These are phyloP conservation scores for Plantago rigida DNA, from an alignment of 305 asterid genomes.

Conservation along the genomic window DNA sequence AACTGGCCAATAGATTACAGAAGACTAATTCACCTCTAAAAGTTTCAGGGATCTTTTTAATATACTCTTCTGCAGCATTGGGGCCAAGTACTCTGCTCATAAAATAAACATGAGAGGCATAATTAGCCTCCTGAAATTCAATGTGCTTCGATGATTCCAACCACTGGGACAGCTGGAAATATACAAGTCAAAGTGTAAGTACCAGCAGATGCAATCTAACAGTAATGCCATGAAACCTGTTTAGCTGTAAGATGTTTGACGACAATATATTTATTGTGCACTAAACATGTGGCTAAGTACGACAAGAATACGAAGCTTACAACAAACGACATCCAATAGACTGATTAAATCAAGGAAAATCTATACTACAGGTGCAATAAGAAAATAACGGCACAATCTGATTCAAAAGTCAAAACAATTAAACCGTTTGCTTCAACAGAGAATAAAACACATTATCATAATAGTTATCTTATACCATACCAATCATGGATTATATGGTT, in stretches of 20 bases:
- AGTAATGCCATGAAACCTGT: not conserved
- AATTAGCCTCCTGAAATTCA: slow-evolving; percentile 42
- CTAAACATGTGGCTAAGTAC: too few relatives aligned
- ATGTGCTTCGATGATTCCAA: slow-evolving; percentile 36
- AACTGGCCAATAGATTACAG: slow-evolving; percentile 56
- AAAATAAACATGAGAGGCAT: slow-evolving; percentile 57
- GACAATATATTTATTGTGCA: too few relatives aligned
- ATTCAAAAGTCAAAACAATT: too few relatives aligned
- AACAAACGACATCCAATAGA: too few relatives aligned
- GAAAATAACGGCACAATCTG: too few relatives aligned
- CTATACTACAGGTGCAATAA: too few relatives aligned
- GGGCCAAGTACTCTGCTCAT: slow-evolving; percentile 57
- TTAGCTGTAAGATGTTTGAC: not conserved
- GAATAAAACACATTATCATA: too few relatives aligned
- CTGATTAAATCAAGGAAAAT: too few relatives aligned
- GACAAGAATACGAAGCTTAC: too few relatives aligned
- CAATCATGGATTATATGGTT: too few relatives aligned
- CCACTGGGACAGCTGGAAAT: slow-evolving; percentile 66
- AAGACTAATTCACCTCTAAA: slow-evolving; percentile 50
- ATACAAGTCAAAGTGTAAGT: slow-evolving; percentile 13
- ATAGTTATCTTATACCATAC: too few relatives aligned
- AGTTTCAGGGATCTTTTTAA: slow-evolving; percentile 49
- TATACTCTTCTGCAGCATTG: slow-evolving; percentile 49
- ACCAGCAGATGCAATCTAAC: not conserved
- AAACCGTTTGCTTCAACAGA: too few relatives aligned